Conservation (phyloP, 805 yeast genomes). For the Spathaspora girioi region DNA sequence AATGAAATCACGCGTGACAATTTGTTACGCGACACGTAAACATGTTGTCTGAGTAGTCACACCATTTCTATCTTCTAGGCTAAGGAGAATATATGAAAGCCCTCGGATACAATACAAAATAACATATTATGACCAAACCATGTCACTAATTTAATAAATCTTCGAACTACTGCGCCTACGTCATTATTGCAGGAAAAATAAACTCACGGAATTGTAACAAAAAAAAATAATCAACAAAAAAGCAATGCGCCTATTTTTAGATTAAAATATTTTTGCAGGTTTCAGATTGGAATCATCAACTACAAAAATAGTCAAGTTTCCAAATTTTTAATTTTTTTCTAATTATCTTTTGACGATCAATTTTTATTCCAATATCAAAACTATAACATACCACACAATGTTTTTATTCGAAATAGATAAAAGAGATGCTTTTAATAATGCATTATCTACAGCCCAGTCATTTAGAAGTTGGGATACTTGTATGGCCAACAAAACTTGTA, state of each 20-base stretch:
- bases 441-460: constrained; percentile 41
- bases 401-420: background rate
- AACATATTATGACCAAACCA: too few species aligned
- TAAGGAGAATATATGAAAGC: too few species aligned
- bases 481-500: constrained; percentile 74
- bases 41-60: too few species aligned
- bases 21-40: too few species aligned
- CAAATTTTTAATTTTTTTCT: background rate
- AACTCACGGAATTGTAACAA: background rate
- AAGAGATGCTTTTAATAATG: constrained; percentile 10
- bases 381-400: background rate
- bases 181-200: too few species aligned
- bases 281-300: background rate
- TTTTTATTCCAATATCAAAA: background rate
- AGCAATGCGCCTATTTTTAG: background rate
- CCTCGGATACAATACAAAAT: too few species aligned
- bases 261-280: background rate
- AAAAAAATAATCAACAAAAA: background rate
- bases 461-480: constrained; percentile 74
- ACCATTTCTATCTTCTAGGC: too few species aligned
- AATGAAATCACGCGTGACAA: too few species aligned
- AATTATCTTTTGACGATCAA: background rate
- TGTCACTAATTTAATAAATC: too few species aligned
- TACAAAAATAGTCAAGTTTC: background rate
- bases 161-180: too few species aligned